phyloP scores from a whole-genome alignment of 768 basidiomycete genomes.

The Boletus edulis region DNA sequence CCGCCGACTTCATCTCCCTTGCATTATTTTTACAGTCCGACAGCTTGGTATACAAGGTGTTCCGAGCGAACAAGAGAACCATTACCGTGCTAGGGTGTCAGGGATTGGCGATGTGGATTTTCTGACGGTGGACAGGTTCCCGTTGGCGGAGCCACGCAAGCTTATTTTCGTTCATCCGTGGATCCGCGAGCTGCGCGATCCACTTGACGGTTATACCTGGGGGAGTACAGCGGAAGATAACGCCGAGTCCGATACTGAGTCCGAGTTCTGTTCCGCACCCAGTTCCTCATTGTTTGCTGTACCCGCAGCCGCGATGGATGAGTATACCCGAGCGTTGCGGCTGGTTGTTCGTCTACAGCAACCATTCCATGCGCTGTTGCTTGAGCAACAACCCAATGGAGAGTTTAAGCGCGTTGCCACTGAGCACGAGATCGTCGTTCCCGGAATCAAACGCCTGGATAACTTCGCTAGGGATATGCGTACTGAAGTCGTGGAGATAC shows the following conservation, averaged over 20 bases:
- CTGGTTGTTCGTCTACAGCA: background rate
- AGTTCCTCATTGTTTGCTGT: too few relatives aligned
- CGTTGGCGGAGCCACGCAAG: background rate
- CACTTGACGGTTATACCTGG: background rate
- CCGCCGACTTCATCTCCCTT: constrained; percentile 1
- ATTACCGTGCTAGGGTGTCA: background rate
- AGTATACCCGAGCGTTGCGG: background rate
- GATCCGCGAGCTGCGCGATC: constrained; percentile 2
- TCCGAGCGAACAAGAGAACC: background rate
- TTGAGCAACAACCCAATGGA: background rate
- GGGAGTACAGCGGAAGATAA: too few relatives aligned
- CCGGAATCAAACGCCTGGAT: background rate
- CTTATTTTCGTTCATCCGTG: constrained; percentile 4
- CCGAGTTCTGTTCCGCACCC: too few relatives aligned
- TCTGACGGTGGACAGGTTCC: background rate
- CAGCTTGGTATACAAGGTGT: background rate
- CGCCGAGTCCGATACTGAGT: too few relatives aligned
- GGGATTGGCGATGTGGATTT: background rate
- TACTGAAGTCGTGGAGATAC: background rate
- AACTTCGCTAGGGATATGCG: background rate
- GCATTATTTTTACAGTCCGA: background rate
- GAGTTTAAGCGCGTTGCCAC: background rate
- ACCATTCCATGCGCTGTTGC: background rate
- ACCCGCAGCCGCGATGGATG: background rate
- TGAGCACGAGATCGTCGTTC: background rate